Conservation (phyloP, 2,329 filamentous ascomycete genomes). For the Fusarium dlaminii region DNA sequence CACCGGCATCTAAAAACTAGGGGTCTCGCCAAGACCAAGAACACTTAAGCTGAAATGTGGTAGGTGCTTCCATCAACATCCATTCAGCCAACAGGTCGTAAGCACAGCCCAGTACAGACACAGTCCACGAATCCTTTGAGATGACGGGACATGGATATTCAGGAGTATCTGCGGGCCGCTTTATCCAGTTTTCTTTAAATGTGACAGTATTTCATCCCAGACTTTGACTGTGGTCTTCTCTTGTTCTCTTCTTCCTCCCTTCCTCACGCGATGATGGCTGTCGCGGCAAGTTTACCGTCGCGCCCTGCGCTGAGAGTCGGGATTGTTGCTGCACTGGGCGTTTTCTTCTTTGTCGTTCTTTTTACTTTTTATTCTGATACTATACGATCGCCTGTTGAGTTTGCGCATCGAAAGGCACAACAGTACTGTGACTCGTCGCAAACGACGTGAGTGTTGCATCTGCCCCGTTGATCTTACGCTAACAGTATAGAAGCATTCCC, state of each 20-base stretch:
- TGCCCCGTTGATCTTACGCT: neutral
- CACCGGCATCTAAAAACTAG: neutral
- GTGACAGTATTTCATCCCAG: neutral
- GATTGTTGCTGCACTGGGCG: neutral
- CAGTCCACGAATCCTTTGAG: neutral
- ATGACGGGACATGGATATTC: neutral
- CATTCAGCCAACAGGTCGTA: neutral
- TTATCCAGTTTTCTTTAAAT: neutral
- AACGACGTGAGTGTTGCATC: neutral
- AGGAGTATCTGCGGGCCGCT: neutral
- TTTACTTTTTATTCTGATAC: conserved; percentile 16
- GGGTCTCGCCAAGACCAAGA: neutral
- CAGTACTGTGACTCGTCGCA: conserved; percentile 17
- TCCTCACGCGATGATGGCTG: conserved; percentile 2
- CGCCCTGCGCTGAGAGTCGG: conserved; percentile 20
- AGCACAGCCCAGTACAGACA: neutral
- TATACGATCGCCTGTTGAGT: conserved; percentile 14
- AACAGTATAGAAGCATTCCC: neutral
- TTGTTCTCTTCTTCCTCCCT: neutral
- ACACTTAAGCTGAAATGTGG: neutral
- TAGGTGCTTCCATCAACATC: neutral
- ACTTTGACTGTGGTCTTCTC: neutral
- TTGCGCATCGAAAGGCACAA: conserved; percentile 22
- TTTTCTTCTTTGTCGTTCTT: conserved; percentile 30
- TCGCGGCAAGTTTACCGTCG: conserved; percentile 16